Conservation (phyloP, 2,329 filamentous ascomycete genomes). For the Orbilia blumenaviensis region DNA sequence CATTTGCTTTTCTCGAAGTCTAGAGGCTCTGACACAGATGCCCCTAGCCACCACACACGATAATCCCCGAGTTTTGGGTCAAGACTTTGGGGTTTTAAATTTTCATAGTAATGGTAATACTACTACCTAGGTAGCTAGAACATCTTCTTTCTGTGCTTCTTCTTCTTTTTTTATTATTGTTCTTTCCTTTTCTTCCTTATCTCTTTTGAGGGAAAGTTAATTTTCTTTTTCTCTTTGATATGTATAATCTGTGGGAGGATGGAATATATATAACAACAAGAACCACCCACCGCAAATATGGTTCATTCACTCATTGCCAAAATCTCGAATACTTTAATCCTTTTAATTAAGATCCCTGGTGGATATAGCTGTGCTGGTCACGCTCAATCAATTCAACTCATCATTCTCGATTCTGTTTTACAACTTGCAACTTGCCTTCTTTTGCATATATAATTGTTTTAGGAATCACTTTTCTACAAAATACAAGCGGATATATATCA, state of each 20-base stretch:
- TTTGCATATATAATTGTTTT: too few relatives aligned
- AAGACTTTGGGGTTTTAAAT: neutral
- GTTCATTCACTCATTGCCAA: neutral
- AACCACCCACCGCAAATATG: neutral
- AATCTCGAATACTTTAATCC: neutral
- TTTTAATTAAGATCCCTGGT: neutral
- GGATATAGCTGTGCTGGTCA: constrained; percentile 15
- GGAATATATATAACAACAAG: neutral
- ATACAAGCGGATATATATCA: too few relatives aligned
- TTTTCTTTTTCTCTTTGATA: neutral
- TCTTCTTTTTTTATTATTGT: too few relatives aligned
- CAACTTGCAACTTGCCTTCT: too few relatives aligned
- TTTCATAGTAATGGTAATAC: too few relatives aligned
- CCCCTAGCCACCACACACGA: neutral
- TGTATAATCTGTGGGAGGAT: neutral
- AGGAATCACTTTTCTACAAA: neutral
- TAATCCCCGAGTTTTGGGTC: neutral
- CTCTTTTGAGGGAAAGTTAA: neutral
- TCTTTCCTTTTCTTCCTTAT: too few relatives aligned
- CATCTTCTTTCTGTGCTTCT: too few relatives aligned
- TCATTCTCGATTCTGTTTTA: neutral
- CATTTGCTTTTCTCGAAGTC: neutral
- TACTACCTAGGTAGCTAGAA: too few relatives aligned
- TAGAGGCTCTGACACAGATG: neutral
- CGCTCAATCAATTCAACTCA: neutral